Evolutionary conservation across 768 basidiomycete genomes (phyloP), one percentile per base, ranked within the genome.

Genomic region (Fomitopsis serialis): DNA sequence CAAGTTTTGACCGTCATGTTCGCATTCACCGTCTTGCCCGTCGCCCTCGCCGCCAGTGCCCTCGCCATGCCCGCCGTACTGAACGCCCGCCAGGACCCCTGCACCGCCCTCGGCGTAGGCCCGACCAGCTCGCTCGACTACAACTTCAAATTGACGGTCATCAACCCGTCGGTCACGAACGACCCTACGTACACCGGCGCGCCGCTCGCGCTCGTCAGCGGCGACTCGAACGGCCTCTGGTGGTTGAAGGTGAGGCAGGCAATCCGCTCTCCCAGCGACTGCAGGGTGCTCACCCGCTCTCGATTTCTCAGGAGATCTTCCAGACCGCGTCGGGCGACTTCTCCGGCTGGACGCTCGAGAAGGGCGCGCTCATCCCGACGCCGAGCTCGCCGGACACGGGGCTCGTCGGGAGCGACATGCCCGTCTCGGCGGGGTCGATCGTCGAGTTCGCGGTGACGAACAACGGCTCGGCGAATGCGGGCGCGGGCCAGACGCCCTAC

Each of bases 321-420:
- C 23, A 10, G 46, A 45, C 3, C 21, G 15, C 19, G 3, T 7
- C 19, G 8, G 70, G 78, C 63, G 72, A 77, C 40, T 78, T 72
- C 59, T 74, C 78, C 0, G 44, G 61, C 13, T 55, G 80, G 13
- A 65, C 68, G 23, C 69, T 81, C 48, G 47, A 66, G 4, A 58
- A 74, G 42, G 68, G 71, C 23, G 66, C 67, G 6, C 59, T 81
- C 17, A 67, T 69, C 25, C 77, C 76, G 2, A 43, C 40, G 24
- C 71, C 70, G 5, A n/a, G 19, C 35, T 32, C 34, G 49, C 55
- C 44, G 3, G 22, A 45, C 19, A 13, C 3, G 10, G 19, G 23
- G 3, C 23, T 45, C 10, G 23, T 22, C 7, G 23, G 19, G 15
- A 13, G 24, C 23, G 44, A 45, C 44, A 22, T 25, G 44, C 7